Percentiles rank a stretch among this genome's conserved stretches.
Evolutionary conservation across 176 grass and related monocot genomes (phyloP).

Genomic region (Avena atlantica): DNA sequence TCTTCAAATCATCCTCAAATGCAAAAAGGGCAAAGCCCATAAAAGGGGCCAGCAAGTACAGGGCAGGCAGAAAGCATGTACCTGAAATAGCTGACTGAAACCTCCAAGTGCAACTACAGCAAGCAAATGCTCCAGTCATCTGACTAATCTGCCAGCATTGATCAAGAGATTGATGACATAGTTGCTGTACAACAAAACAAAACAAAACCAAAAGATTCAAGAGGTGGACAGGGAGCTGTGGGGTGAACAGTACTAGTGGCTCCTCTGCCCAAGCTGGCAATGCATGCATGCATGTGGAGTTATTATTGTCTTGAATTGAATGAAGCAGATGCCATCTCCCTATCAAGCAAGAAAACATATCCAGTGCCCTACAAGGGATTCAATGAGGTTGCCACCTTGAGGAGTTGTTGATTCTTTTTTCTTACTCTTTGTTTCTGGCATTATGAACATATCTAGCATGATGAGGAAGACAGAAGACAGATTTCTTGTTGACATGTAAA

Average conservation of each 20-base stretch:
- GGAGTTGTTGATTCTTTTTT: neutral
- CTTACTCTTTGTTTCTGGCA: constrained; percentile 8
- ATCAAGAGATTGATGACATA: constrained; percentile 15
- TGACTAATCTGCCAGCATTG: constrained; percentile 27
- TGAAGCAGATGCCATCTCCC: constrained; percentile 44
- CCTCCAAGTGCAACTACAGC: constrained; percentile 28
- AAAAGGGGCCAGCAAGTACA: constrained; percentile 16
- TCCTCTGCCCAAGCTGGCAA: constrained; percentile 24
- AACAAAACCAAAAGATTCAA: neutral
- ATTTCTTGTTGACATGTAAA: neutral
- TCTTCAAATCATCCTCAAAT: neutral
- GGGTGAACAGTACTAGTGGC: neutral
- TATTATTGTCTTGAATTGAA: constrained; percentile 37
- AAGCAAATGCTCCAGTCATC: neutral
- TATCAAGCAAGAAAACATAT: constrained; percentile 36
- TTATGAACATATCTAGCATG: constrained; percentile 8
- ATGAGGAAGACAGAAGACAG: neutral
- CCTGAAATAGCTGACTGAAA: constrained; percentile 16
- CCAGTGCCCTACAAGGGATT: constrained; percentile 10
- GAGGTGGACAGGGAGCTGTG: constrained; percentile 20
- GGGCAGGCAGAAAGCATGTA: constrained; percentile 33
- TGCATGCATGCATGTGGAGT: constrained; percentile 34
- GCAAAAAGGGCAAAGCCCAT: neutral
- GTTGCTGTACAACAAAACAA: neutral
- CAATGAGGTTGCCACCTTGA: constrained; percentile 2